Evolutionary conservation across 2,329 filamentous ascomycete species (phyloP), one percentile per base, ranked within the genome.

Genomic region (Nemania abortiva): DNA sequence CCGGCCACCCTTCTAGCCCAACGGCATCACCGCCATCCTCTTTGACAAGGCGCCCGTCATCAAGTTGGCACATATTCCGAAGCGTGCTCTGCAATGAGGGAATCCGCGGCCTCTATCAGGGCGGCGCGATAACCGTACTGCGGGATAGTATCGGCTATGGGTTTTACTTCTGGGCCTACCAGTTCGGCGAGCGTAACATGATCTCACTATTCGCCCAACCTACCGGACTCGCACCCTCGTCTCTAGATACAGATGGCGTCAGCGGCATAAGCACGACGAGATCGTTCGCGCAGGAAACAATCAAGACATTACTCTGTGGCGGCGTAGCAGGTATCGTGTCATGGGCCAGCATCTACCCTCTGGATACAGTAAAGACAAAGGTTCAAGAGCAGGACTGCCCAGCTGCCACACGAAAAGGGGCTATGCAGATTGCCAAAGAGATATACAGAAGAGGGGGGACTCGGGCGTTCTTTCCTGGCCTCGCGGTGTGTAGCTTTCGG

Each of bases 121-220:
- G 94, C 22, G 95, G 95, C 22, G 84, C 83, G 0, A 89, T 98
- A 18, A 98, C 95, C 0, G 93, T 91, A 62, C 78, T 95, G 49
- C 87, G 95, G 58, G 95, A 98, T 81, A 91, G 91, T 66, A 88
- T 98, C 64, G 95, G 95, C n/a, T 98, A 98, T 81, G 95, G 95
- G 0, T 98, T 98, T 80, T 98, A 98, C 78, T 98, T 98, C 80
- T 97, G 92, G 92, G 91, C 92, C 0, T 98, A 98, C 77, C 92
- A 97, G 80, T 83, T 95, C 67, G 89, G 86, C 72, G 93, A 91
- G 71, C 86, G 88, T 24, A 22, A 52, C 15, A 52, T 68, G 45
- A 59, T 34, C 13, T 54, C 65, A 6, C 20, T 64, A 6, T 52
- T 66, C 6, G 7, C 29, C 6, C 39, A 27, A n/a, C n/a, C 10